These are phyloP conservation scores for Ligustrum vulgare DNA, from an alignment of 257 asterid species.

Conservation along the genomic window DNA sequence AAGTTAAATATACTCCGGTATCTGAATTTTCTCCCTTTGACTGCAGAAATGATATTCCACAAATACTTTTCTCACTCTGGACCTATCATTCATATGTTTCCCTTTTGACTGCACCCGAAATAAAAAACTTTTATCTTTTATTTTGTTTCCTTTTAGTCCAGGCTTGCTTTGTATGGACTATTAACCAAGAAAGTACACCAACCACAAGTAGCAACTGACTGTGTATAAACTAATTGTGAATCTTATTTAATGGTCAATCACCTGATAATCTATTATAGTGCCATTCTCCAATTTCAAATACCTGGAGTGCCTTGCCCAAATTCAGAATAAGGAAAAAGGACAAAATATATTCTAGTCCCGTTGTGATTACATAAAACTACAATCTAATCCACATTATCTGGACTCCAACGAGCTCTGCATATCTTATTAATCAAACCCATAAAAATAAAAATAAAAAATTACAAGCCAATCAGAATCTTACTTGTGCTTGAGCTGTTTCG, in stretches of 20 bases:
- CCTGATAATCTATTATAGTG: background rate
- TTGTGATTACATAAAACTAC: background rate
- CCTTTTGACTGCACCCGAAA: background rate
- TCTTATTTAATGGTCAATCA: background rate
- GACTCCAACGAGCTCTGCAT: background rate
- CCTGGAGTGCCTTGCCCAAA: background rate
- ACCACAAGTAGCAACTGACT: background rate
- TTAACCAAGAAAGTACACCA: background rate
- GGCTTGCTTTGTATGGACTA: conserved; percentile 11
- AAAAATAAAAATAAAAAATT: background rate
- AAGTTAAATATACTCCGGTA: conserved; percentile 15
- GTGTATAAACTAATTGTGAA: background rate
- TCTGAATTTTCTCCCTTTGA: conserved; percentile 1
- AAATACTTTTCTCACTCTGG: conserved; percentile 6
- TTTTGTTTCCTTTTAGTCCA: background rate
- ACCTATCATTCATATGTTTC: conserved; percentile 9
- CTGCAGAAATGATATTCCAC: conserved; percentile 2
- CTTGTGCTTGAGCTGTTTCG: conserved; percentile 99
- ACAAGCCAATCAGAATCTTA: conserved; percentile 19
- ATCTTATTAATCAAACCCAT: no score
- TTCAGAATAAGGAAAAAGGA: background rate
- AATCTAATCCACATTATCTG: background rate
- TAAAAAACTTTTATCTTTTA: background rate
- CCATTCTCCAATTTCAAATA: conserved; percentile 11
- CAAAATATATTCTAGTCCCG: background rate